A percentile compares a stretch with the other conserved stretches of the same genome.
phyloP scores from a whole-genome alignment of 352 stramenopile genomes.

The Phytophthora ohioensis region DNA sequence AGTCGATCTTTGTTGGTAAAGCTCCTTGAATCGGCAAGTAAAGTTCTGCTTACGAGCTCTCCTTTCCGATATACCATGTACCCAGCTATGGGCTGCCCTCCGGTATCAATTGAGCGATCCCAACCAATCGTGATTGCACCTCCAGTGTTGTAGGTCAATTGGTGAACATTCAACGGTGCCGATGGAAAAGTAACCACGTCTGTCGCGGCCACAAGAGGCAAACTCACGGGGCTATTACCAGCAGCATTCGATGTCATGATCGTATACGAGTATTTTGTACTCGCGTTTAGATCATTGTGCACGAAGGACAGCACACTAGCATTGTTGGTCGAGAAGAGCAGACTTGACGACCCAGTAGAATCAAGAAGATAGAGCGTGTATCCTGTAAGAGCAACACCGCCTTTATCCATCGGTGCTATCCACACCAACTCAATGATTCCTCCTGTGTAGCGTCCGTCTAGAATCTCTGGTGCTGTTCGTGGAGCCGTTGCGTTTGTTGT shows the following conservation, averaged over 20 bases:
- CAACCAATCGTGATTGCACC: conserved; percentile 68
- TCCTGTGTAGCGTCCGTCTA: conserved; percentile 38
- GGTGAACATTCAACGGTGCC: conserved; percentile 50
- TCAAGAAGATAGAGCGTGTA: conserved; percentile 43
- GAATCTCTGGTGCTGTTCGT: conserved; percentile 33
- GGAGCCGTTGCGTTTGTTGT: conserved; percentile 38
- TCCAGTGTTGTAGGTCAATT: conserved; percentile 54
- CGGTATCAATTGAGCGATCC: conserved; percentile 61
- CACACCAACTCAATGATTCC: conserved; percentile 51
- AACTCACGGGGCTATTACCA: conserved; percentile 51
- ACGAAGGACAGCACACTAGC: conserved; percentile 38
- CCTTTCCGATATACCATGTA: conserved; percentile 72
- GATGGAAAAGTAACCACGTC: conserved; percentile 54
- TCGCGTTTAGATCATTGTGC: conserved; percentile 59
- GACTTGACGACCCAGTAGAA: conserved; percentile 6
- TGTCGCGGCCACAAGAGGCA: conserved; percentile 44
- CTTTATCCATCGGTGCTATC: conserved; percentile 40
- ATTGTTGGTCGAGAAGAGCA: conserved; percentile 38
- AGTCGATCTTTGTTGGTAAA: conserved; percentile 54
- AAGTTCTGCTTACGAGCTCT: conserved; percentile 27
- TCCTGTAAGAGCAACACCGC: conserved; percentile 40
- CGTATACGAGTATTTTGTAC: conserved; percentile 58
- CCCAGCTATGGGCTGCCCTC: conserved; percentile 49
- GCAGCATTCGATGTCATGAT: conserved; percentile 49
- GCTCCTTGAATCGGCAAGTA: conserved; percentile 25